phyloP scores from a whole-genome alignment of 1,284 basidiomycete genomes.

The Trichosporon inkin region DNA sequence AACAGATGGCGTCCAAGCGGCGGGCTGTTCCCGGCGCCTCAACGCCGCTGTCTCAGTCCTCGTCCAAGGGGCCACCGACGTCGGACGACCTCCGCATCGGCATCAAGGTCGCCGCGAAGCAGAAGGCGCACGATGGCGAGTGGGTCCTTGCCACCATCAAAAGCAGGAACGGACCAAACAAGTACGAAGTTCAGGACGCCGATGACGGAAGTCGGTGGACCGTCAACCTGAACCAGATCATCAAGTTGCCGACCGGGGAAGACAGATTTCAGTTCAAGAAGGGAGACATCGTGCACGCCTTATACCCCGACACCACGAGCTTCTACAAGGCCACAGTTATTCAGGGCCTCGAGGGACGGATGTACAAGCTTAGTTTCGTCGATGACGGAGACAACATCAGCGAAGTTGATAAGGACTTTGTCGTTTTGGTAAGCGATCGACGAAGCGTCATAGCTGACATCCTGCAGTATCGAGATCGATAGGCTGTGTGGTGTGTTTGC shows the following conservation, averaged over 20 bases:
- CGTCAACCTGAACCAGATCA: conserved; percentile 51
- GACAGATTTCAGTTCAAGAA: conserved; percentile 34
- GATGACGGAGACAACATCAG: conserved; percentile 45
- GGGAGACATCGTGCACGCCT: conserved; percentile 50
- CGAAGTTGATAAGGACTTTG: conserved; percentile 39
- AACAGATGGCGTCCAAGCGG: conserved; percentile 12
- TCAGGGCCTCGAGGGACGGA: background rate
- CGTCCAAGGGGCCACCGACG: conserved; percentile 43
- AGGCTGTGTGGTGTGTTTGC: background rate
- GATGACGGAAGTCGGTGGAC: conserved; percentile 47
- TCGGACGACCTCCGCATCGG: conserved; percentile 51
- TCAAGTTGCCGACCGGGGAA: conserved; percentile 51
- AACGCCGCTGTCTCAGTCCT: conserved; percentile 38
- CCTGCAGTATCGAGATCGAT: background rate
- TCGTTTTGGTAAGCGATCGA: conserved; percentile 40
- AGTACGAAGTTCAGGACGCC: conserved; percentile 46
- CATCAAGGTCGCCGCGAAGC: conserved; percentile 21
- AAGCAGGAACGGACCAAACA: conserved; percentile 45
- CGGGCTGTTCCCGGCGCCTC: conserved; percentile 8
- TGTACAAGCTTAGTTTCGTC: conserved; percentile 45
- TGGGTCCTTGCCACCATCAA: conserved; percentile 53
- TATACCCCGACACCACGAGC: conserved; percentile 55
- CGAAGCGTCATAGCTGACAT: background rate
- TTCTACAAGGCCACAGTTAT: conserved; percentile 54
- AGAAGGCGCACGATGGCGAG: conserved; percentile 27